Evolutionary conservation across 257 asterid species (phyloP), one percentile per base, ranked within the genome.

Genomic region (Nicotiana benthamiana): DNA sequence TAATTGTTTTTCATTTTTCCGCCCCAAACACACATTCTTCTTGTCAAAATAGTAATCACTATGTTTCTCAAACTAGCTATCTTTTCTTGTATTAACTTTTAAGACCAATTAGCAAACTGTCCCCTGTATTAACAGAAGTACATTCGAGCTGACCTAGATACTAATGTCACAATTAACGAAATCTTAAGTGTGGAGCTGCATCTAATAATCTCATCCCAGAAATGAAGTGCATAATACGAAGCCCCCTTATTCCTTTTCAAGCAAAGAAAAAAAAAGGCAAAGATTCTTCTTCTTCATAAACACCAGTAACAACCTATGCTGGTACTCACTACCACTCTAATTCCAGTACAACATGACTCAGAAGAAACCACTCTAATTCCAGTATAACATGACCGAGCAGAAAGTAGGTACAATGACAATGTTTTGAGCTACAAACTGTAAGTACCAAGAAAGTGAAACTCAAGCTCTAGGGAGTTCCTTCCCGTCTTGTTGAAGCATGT

Each of bases 401-500:
- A 51, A 51, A 13, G 18, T 51, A 51, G 2, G 56, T 4, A 51
- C 6, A 51, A 51, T 13, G 18, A 51, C 18, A 15, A 51, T 13
- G 56, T 13, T 13, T 51, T 3, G 18, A 51, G 56, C 56, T 51
- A 51, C 18, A 51, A 72, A 72, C 77, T 68, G 12, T 2, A 20
- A 20, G 20, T 22, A 72, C 9, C 77, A 72, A 6, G 15, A 46
- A 68, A 7, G 34, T 51, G 56, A 22, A n/a, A 80, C 53, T 89
- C 87, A 90, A 63, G 87, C 80, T 79, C 85, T 66, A 20, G 84
- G 61, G 51, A 94, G 77, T 74, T 84, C 86, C 77, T 92, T 84
- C 54, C 57, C 87, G 54, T 87, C 90, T 88, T 93, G 86, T 80
- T 86, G 95, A 80, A 88, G 88, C 88, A 77, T 88, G 88, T 95